Evolutionary conservation across 2,329 filamentous ascomycete genomes (phyloP), one percentile per base, ranked within the genome.

Genomic region (Podosphaera fusca): DNA sequence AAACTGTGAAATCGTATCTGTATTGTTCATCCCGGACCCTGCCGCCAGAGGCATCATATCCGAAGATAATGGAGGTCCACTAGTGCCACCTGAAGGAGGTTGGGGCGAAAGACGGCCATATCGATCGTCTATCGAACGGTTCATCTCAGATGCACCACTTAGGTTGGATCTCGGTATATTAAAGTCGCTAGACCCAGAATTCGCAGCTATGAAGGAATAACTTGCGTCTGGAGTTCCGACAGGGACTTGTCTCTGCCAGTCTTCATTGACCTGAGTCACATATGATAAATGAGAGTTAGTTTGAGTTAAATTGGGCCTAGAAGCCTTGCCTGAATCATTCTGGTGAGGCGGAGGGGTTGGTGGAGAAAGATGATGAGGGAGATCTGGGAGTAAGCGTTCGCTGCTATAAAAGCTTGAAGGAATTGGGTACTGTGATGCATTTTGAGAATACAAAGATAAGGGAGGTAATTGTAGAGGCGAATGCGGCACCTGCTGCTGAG

Each of bases 161-260:
- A 31, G 21, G 14, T 14, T 21, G 12, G 12, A 2, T 31, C 36
- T 55, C 4, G 34, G 6, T 36, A 36, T 4, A n/a, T 45, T 36
- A 14, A 33, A 30, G n/a, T 45, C 21, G 21, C 21, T 14, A 8
- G 36, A 14, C 35, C 14, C 47, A 31, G 78, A 74, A 69, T 81
- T 78, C 55, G 74, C 74, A 63, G 82, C 80, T 55, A 82, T 81
- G 54, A 84, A 77, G 57, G 73, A 78, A 63, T 81, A 74, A 45
- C 83, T 82, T 59, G 85, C 78, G 57, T 81, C 81, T 35, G 81
- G 74, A 68, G 87, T 80, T 57, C 81, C 82, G 62, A 81, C 82
- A 30, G 75, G 73, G 14, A 82, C 78, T 45, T 72, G 68, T 55
- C 78, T 73, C 59, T 81, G 75, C 61, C 82, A 78, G 66, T 86